Evolutionary conservation across 495 filamentous ascomycete species (phyloP).

Genomic region (Penicillium atrosanguineum): DNA sequence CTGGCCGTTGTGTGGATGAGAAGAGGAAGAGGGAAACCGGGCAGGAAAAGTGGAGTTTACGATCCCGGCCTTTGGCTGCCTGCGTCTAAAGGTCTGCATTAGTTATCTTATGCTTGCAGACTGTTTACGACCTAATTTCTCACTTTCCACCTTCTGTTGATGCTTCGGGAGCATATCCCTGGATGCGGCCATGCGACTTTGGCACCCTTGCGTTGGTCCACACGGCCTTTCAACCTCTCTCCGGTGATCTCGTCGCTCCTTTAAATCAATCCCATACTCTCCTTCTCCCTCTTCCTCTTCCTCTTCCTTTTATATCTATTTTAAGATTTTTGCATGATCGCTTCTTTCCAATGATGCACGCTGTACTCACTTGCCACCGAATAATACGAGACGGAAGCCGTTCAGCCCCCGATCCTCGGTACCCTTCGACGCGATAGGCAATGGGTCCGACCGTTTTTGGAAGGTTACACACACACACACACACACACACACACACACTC

Average conservation of each 20-base stretch:
- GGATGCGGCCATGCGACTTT: background rate
- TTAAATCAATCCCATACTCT: background rate
- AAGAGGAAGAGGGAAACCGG: slow-evolving; percentile 19
- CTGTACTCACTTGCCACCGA: slow-evolving; percentile 14
- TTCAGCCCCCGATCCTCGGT: background rate
- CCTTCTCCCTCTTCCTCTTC: background rate
- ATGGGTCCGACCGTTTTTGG: background rate
- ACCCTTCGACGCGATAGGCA: background rate
- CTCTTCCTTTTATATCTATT: background rate
- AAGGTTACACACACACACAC: background rate
- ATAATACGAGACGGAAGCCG: background rate
- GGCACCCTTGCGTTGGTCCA: background rate
- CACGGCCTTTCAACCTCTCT: too few species aligned
- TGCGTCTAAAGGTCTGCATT: background rate
- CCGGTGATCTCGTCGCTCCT: background rate
- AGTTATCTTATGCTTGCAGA: background rate
- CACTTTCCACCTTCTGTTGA: background rate
- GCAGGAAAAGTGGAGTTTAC: background rate
- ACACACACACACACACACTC: too few species aligned
- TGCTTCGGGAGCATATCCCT: background rate
- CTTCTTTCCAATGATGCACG: slow-evolving; percentile 7
- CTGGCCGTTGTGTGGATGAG: slow-evolving; percentile 20
- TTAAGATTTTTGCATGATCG: background rate
- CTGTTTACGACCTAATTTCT: background rate
- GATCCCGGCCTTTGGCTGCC: background rate